These are phyloP conservation scores for Penicillium griseofulvum DNA, from an alignment of 2,329 filamentous ascomycete genomes.

Conservation along the genomic window DNA sequence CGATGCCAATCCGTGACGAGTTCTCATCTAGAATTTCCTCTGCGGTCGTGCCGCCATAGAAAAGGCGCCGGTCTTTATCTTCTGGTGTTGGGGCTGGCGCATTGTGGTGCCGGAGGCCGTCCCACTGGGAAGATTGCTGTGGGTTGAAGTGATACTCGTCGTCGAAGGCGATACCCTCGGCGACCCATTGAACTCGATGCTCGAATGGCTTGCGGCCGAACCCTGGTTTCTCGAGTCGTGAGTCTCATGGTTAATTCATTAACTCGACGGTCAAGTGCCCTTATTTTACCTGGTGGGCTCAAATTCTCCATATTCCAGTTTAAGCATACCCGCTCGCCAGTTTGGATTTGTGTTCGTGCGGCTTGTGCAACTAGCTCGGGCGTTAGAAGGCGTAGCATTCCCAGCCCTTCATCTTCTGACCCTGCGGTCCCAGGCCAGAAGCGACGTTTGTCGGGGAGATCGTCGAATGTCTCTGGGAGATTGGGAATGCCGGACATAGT, in stretches of 20 bases:
- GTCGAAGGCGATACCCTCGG: slow-evolving; percentile 47
- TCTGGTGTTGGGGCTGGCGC: slow-evolving; percentile 40
- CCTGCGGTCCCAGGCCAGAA: slow-evolving; percentile 50
- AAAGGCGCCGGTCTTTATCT: slow-evolving; percentile 29
- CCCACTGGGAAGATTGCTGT: slow-evolving; percentile 56
- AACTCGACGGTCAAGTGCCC: not conserved
- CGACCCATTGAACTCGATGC: slow-evolving; percentile 52
- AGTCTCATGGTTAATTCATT: not conserved
- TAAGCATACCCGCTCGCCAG: slow-evolving; percentile 53
- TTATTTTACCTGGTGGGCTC: slow-evolving; percentile 40
- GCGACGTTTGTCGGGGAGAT: slow-evolving; percentile 49
- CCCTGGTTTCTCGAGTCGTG: slow-evolving; percentile 37
- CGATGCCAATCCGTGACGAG: slow-evolving; percentile 37
- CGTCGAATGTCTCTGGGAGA: slow-evolving; percentile 36
- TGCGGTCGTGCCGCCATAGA: slow-evolving; percentile 38
- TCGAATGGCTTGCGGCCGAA: slow-evolving; percentile 53
- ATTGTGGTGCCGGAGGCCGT: slow-evolving; percentile 53
- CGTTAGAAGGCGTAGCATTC: slow-evolving; percentile 53
- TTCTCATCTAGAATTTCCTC: slow-evolving; percentile 34
- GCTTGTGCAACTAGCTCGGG: slow-evolving; percentile 52
- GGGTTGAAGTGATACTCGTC: slow-evolving; percentile 55
- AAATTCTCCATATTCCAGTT: slow-evolving; percentile 59
- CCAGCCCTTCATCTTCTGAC: slow-evolving; percentile 54
- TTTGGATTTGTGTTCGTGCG: slow-evolving; percentile 53
- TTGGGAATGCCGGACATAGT: slow-evolving; percentile 23